These are phyloP conservation scores for Pholiota microspora DNA, from an alignment of 768 basidiomycete genomes.

Conservation along the genomic window DNA sequence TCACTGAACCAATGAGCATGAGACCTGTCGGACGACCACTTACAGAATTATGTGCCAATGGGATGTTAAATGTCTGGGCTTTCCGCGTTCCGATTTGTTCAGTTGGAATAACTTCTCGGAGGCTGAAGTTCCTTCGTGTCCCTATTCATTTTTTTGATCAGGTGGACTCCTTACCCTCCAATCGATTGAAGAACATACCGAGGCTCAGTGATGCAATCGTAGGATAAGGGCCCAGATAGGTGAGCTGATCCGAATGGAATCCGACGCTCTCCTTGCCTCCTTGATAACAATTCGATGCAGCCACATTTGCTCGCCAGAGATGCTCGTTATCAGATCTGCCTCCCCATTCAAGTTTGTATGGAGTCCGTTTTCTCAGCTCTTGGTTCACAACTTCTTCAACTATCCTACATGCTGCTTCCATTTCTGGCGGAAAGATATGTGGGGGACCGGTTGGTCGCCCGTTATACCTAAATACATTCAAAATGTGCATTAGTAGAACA, in stretches of 20 bases:
- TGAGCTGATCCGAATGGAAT: conserved; percentile 78
- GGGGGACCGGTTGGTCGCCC: conserved; percentile 62
- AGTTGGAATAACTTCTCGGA: conserved; percentile 74
- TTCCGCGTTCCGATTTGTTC: conserved; percentile 54
- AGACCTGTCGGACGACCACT: conserved; percentile 18
- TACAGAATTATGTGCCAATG: conserved; percentile 78
- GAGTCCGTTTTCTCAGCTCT: conserved; percentile 58
- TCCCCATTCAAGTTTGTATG: conserved; percentile 68
- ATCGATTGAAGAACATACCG: conserved; percentile 37
- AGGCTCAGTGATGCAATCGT: conserved; percentile 85
- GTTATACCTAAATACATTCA: conserved; percentile 63
- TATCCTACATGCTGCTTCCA: conserved; percentile 79
- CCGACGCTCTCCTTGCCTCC: conserved; percentile 83
- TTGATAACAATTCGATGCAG: conserved; percentile 82
- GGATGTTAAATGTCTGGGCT: conserved; percentile 75
- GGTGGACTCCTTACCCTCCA: not conserved
- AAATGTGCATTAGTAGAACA: not conserved
- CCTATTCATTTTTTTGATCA: conserved; percentile 35
- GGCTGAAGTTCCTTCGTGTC: conserved; percentile 65
- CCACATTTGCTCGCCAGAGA: conserved; percentile 79
- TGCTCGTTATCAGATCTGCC: conserved; percentile 18
- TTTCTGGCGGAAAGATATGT: conserved; percentile 52
- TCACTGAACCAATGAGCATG: not conserved
- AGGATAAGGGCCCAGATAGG: conserved; percentile 79
- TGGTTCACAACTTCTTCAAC: conserved; percentile 70